Conservation (phyloP, 2,329 filamentous ascomycete species). For the Colletotrichum ledebouriae region DNA sequence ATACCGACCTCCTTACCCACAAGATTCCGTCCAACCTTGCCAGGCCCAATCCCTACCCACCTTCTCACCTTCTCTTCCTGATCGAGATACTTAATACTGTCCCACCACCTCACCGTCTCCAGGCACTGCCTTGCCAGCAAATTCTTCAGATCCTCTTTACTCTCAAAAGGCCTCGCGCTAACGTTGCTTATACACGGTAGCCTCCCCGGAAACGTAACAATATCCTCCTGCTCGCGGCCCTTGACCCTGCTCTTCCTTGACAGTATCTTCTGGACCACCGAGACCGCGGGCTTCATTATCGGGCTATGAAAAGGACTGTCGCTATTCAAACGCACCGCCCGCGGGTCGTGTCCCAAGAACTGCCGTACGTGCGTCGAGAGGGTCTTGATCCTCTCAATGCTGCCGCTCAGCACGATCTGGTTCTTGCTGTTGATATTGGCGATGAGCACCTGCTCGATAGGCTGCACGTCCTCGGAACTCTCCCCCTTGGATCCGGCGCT, state of each 20-base stretch:
- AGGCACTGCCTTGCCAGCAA: slow-evolving; percentile 84
- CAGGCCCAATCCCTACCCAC: slow-evolving; percentile 93
- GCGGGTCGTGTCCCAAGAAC: slow-evolving; percentile 91
- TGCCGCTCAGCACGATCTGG: slow-evolving; percentile 94
- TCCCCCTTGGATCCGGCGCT: slow-evolving; percentile 76
- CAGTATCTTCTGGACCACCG: slow-evolving; percentile 78
- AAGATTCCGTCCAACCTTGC: slow-evolving; percentile 92
- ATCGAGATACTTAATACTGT: slow-evolving; percentile 90
- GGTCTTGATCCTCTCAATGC: slow-evolving; percentile 83
- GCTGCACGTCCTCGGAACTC: slow-evolving; percentile 75
- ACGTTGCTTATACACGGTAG: slow-evolving; percentile 91
- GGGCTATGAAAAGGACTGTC: slow-evolving; percentile 93
- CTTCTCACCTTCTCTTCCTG: slow-evolving; percentile 83
- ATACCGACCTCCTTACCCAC: slow-evolving; percentile 97
- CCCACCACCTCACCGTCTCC: slow-evolving; percentile 96
- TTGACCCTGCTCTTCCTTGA: slow-evolving; percentile 67
- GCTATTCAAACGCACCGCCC: slow-evolving; percentile 87
- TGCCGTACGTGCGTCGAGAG: slow-evolving; percentile 88
- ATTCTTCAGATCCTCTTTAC: slow-evolving; percentile 81
- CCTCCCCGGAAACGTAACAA: slow-evolving; percentile 80
- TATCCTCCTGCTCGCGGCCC: slow-evolving; percentile 69
- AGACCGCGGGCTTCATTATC: slow-evolving; percentile 88
- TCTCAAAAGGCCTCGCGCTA: slow-evolving; percentile 81
- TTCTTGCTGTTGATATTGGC: slow-evolving; percentile 97
- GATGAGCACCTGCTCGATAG: slow-evolving; percentile 89